Percentiles rank a stretch among this genome's conserved stretches.
Conservation (phyloP, 768 basidiomycete genomes). For the Lentinula edodes region DNA sequence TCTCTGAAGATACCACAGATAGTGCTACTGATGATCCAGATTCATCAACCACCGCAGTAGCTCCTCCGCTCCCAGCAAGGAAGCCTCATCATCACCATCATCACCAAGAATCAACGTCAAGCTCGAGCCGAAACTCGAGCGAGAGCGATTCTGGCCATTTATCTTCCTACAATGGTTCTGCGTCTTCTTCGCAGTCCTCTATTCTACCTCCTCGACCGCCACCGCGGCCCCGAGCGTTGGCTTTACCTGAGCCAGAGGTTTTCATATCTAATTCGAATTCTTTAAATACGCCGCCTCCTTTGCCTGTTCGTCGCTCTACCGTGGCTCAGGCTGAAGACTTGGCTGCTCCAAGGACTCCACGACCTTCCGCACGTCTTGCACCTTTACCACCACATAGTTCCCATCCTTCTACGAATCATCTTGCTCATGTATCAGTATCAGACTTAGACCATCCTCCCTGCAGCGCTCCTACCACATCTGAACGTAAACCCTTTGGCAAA, state of each 20-base stretch:
- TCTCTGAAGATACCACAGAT: constrained; percentile 15
- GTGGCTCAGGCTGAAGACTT: constrained; percentile 8
- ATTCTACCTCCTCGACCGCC: constrained; percentile 14
- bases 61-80: constrained; percentile 14
- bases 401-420: constrained; percentile 12
- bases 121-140: constrained; percentile 34
- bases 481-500: constrained; percentile 34
- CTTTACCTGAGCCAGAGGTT: constrained; percentile 14
- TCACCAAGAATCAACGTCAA: constrained; percentile 12
- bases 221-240: constrained; percentile 32
- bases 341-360: constrained; percentile 21
- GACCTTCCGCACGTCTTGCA: constrained; percentile 32
- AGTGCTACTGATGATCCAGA: constrained; percentile 3
- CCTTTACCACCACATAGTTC: constrained; percentile 16
- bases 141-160: constrained; percentile 25
- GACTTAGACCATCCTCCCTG: constrained; percentile 19
- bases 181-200: constrained; percentile 12
- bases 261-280: constrained; percentile 10
- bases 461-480: constrained; percentile 22
- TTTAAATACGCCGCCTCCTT: constrained; percentile 4
- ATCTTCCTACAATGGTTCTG: not conserved
- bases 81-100: constrained; percentile 5
- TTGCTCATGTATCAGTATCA: not conserved
- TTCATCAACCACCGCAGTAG: constrained; percentile 8
- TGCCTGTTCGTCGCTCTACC: constrained; percentile 16